Evolutionary conservation across 805 yeast species (phyloP).

Genomic region (Saturnispora mendoncae): DNA sequence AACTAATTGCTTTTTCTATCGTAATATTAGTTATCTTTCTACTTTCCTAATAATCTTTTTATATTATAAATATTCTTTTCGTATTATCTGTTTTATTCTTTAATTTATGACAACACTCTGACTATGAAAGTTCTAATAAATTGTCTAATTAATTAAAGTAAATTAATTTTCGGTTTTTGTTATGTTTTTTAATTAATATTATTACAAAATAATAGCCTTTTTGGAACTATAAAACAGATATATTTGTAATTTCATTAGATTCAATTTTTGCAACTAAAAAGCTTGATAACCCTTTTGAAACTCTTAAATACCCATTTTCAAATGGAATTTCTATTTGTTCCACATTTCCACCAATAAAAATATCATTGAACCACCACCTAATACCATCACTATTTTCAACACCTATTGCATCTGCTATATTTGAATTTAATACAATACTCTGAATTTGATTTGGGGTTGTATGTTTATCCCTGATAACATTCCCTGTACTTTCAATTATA

Average conservation of each 20-base stretch:
- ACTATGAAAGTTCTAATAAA: too few relatives aligned
- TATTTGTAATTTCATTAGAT: not conserved
- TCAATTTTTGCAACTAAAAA: conserved; percentile 1
- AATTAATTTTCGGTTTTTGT: not conserved
- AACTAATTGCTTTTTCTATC: not conserved
- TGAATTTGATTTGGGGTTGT: not conserved
- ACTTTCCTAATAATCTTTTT: too few relatives aligned
- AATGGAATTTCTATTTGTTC: not conserved
- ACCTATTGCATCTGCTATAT: not conserved
- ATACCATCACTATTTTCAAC: not conserved
- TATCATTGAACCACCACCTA: conserved; percentile 6
- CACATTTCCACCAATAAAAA: not conserved
- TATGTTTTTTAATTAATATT: not conserved
- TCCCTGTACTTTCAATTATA: conserved; percentile 64
- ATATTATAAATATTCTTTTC: too few relatives aligned
- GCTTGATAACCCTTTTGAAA: conserved; percentile 1
- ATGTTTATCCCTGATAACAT: conserved; percentile 47
- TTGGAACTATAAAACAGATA: not conserved
- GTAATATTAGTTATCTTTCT: not conserved
- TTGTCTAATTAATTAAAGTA: too few relatives aligned
- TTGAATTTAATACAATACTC: not conserved
- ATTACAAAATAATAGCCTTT: too few relatives aligned
- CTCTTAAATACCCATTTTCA: conserved; percentile 3
- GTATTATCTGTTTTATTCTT: not conserved
- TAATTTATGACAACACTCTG: too few relatives aligned